These are phyloP conservation scores for Termitomyces sp. DNA, from an alignment of 1,284 basidiomycete species.

Conservation along the genomic window DNA sequence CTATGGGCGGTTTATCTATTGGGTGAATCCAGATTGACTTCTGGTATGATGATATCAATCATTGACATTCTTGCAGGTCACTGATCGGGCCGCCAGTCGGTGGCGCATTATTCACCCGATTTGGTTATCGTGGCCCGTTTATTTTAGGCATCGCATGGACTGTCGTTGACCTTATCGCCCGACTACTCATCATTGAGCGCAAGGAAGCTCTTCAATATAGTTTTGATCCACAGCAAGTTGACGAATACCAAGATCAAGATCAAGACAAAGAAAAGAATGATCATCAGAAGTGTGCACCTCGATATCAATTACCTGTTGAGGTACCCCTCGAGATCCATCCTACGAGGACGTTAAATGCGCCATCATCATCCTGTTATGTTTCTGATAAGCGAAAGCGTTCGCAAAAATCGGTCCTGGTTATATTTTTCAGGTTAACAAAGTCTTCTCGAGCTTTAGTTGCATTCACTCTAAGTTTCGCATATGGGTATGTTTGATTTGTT, in stretches of 20 bases:
- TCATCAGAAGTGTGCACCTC: not conserved
- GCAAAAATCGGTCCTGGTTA: slow-evolving; percentile 29
- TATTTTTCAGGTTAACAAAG: slow-evolving; percentile 41
- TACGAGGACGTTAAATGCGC: not conserved
- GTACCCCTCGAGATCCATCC: not conserved
- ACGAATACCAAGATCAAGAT: not conserved
- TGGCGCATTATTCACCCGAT: slow-evolving; percentile 58
- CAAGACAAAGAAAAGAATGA: not conserved
- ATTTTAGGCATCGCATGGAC: slow-evolving; percentile 63
- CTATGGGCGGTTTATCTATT: slow-evolving; percentile 64
- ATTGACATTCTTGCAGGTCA: slow-evolving; percentile 17
- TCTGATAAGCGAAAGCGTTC: not conserved
- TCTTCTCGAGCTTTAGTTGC: slow-evolving; percentile 55
- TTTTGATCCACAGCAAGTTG: slow-evolving; percentile 33
- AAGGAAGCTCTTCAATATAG: slow-evolving; percentile 52
- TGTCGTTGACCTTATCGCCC: slow-evolving; percentile 56
- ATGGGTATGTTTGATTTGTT: slow-evolving; percentile 43
- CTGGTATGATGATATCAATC: not conserved
- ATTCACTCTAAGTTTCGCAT: slow-evolving; percentile 49
- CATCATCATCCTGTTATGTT: not conserved
- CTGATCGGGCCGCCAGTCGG: slow-evolving; percentile 65
- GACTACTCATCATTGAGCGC: slow-evolving; percentile 60
- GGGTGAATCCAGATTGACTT: slow-evolving; percentile 38
- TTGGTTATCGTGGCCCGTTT: slow-evolving; percentile 74
- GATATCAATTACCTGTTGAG: not conserved